Conservation (phyloP, 2,329 filamentous ascomycete genomes). For the Magnaporthiopsis poae region DNA sequence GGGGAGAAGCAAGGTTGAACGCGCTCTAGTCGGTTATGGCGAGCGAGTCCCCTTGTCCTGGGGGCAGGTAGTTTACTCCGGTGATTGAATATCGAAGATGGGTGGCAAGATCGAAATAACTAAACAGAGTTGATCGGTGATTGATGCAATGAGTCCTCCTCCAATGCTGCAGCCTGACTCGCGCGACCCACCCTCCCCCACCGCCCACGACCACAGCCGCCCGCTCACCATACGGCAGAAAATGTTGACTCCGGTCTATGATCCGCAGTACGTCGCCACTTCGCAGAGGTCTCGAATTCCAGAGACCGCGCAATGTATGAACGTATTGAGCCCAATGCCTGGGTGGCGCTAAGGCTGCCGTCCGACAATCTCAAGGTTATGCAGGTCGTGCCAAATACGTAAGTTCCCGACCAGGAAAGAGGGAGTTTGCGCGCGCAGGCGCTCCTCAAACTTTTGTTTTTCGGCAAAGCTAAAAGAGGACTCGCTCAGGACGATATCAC, state of each 20-base stretch:
- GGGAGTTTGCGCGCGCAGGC: neutral
- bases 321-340: constrained; percentile 46
- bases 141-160: no score
- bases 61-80: no score
- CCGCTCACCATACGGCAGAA: neutral
- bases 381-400: constrained; percentile 53
- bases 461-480: constrained; percentile 9
- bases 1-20: neutral
- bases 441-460: neutral
- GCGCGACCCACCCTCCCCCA: no score
- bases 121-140: no score
- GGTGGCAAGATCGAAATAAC: no score
- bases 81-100: neutral
- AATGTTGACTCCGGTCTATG: neutral
- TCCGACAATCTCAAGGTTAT: constrained; percentile 49
- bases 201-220: no score
- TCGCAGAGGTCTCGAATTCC: neutral
- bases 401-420: constrained; percentile 17
- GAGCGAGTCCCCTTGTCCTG: no score
- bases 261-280: neutral
- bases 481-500: constrained; percentile 59
- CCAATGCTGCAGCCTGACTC: no score
- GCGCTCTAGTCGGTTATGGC: no score
- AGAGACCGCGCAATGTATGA: constrained; percentile 12
- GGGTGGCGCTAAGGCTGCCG: constrained; percentile 50